A percentile compares a stretch with the other conserved stretches of the same genome.
Conservation (phyloP, 345 rosid genomes). For the Eucalyptus rudis region DNA sequence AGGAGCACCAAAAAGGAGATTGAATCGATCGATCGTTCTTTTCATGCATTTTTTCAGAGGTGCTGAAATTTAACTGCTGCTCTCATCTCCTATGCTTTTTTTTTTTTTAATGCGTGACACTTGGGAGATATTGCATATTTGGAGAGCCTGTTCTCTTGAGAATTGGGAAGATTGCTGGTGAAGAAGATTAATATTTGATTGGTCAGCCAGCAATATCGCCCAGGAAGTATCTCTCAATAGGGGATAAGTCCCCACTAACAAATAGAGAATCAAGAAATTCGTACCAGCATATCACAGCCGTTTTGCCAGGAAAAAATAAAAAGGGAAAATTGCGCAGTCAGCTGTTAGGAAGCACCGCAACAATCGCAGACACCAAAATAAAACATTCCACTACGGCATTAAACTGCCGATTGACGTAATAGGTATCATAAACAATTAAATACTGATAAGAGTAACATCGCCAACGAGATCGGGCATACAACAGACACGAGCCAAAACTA, state of each 20-base stretch:
- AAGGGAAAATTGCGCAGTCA: neutral
- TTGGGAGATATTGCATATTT: neutral
- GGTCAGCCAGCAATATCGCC: neutral
- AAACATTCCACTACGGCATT: neutral
- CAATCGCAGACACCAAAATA: neutral
- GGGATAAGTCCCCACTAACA: neutral
- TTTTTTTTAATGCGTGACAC: neutral
- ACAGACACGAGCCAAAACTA: neutral
- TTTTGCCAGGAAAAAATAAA: neutral
- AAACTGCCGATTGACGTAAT: neutral
- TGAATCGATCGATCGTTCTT: neutral
- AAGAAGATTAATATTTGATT: neutral
- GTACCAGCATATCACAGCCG: neutral
- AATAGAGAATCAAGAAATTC: neutral
- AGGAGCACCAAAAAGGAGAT: neutral
- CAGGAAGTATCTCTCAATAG: neutral
- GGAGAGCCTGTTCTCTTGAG: neutral
- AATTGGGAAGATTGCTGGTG: neutral
- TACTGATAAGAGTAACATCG: neutral
- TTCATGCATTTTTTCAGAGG: neutral
- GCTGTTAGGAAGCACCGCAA: neutral
- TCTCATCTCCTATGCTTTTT: neutral
- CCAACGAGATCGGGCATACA: neutral
- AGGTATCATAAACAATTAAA: neutral
- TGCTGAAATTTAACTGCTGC: neutral